Percentiles rank a stretch among this genome's conserved stretches.
These are phyloP conservation scores for Apiospora koreana DNA, from an alignment of 2,329 filamentous ascomycete species.

Conservation along the genomic window DNA sequence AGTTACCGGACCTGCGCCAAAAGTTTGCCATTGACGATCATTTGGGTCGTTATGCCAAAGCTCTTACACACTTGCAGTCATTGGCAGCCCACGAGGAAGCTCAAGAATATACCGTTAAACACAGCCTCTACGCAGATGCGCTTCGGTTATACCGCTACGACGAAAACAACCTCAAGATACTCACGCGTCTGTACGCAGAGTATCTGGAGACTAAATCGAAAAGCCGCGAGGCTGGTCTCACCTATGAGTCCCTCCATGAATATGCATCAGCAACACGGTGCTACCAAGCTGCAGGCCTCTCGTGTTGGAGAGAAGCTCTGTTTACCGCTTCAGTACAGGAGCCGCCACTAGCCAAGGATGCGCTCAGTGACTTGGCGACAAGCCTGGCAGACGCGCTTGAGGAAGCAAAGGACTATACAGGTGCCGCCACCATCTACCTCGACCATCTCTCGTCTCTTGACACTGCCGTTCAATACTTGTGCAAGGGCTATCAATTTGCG, in stretches of 20 bases:
- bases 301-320: slow-evolving; percentile 88
- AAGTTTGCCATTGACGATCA: slow-evolving; percentile 89
- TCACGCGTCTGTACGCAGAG: slow-evolving; percentile 79
- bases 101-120: slow-evolving; percentile 74
- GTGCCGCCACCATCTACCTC: slow-evolving; percentile 77
- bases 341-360: slow-evolving; percentile 59
- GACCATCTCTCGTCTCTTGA: slow-evolving; percentile 78
- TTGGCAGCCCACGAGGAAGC: slow-evolving; percentile 77
- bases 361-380: slow-evolving; percentile 68
- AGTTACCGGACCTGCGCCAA: slow-evolving; percentile 68
- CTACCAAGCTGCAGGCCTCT: slow-evolving; percentile 76
- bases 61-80: slow-evolving; percentile 73
- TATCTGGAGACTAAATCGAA: slow-evolving; percentile 74
- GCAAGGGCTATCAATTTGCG: slow-evolving; percentile 83
- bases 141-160: slow-evolving; percentile 86
- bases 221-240: slow-evolving; percentile 84
- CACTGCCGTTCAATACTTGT: slow-evolving; percentile 73
- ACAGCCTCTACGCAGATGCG: slow-evolving; percentile 76
- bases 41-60: slow-evolving; percentile 74
- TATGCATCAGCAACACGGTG: slow-evolving; percentile 75
- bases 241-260: slow-evolving; percentile 83
- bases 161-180: slow-evolving; percentile 59
- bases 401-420: slow-evolving; percentile 81
- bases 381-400: slow-evolving; percentile 76
- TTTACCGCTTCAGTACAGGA: slow-evolving; percentile 70